Evolutionary conservation across 257 asterid genomes (phyloP).

Genomic region (Petunia secreta): DNA sequence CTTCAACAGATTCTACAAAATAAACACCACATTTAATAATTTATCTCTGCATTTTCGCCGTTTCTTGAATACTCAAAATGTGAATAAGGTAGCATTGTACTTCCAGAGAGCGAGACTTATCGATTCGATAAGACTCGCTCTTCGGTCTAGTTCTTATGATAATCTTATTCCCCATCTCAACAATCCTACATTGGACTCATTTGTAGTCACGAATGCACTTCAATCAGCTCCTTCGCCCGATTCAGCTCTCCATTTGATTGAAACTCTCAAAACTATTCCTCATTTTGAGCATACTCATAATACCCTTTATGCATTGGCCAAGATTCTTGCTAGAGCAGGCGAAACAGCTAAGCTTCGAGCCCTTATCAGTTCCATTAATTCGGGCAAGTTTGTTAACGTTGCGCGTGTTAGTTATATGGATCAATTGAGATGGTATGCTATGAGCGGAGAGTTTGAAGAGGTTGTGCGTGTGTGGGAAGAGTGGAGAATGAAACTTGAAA

Average conservation of each 20-base stretch:
- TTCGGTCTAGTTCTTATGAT: constrained; percentile 62
- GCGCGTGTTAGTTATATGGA: constrained; percentile 80
- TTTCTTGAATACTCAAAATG: constrained; percentile 47
- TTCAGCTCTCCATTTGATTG: constrained; percentile 67
- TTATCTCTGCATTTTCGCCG: constrained; percentile 44
- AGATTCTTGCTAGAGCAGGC: constrained; percentile 76
- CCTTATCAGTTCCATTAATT: constrained; percentile 67
- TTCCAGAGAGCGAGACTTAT: constrained; percentile 84
- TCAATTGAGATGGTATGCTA: constrained; percentile 77
- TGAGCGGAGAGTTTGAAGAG: constrained; percentile 67
- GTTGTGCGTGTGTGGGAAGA: constrained; percentile 69
- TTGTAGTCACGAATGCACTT: constrained; percentile 80
- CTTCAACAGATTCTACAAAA: constrained; percentile 36
- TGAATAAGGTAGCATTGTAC: constrained; percentile 67
- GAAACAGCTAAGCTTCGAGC: constrained; percentile 59
- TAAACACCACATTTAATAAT: constrained; percentile 34
- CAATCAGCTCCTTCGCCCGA: constrained; percentile 80
- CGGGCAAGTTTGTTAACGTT: constrained; percentile 65
- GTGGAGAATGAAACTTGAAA: constrained; percentile 65
- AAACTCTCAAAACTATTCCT: constrained; percentile 57
- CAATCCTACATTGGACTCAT: constrained; percentile 69
- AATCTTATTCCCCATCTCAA: constrained; percentile 54
- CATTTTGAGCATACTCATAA: constrained; percentile 72
- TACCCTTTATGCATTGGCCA: constrained; percentile 77
- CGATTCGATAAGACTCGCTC: constrained; percentile 77